Percentiles rank a stretch among this genome's conserved stretches.
Conservation (phyloP, 768 basidiomycete species). For the Nidularia pulvinata region DNA sequence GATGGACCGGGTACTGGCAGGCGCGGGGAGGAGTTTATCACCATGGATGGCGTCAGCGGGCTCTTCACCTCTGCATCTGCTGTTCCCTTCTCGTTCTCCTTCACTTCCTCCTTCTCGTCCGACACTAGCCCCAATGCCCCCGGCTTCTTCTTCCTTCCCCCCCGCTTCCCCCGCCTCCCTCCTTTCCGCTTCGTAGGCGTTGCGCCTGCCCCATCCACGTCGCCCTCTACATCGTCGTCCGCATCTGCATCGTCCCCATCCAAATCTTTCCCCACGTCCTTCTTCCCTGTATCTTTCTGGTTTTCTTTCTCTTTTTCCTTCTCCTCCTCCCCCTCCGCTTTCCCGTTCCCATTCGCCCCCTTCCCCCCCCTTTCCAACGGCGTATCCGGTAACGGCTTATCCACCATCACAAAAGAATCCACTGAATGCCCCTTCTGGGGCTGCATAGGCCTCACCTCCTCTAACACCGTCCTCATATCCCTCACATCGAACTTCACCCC, state of each 20-base stretch:
- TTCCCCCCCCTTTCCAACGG: background rate
- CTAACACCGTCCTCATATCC: too few relatives aligned
- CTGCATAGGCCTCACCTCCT: too few relatives aligned
- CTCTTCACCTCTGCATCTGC: constrained; percentile 21
- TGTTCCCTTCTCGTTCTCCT: constrained; percentile 11
- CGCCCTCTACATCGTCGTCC: constrained; percentile 20
- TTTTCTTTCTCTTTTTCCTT: constrained; percentile 4
- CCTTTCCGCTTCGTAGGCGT: constrained; percentile 46
- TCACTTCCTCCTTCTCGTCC: constrained; percentile 25
- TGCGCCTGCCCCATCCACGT: constrained; percentile 20
- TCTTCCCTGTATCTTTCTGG: background rate
- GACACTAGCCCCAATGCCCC: constrained; percentile 33
- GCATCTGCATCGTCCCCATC: constrained; percentile 29
- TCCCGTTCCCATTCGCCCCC: background rate
- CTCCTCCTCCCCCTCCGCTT: constrained; percentile 3
- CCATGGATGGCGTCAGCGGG: constrained; percentile 12
- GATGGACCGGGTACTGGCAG: constrained; percentile 35
- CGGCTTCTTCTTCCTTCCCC: constrained; percentile 49
- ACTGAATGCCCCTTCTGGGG: too few relatives aligned
- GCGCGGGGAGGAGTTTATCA: constrained; percentile 14
- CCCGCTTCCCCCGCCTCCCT: constrained; percentile 47
- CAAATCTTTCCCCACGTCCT: background rate
- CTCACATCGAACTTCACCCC: too few relatives aligned
- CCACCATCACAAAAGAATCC: too few relatives aligned
- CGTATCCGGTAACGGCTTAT: too few relatives aligned